Evolutionary conservation across 495 filamentous ascomycete species (phyloP).

Genomic region (Talaromyces nanjingensis): DNA sequence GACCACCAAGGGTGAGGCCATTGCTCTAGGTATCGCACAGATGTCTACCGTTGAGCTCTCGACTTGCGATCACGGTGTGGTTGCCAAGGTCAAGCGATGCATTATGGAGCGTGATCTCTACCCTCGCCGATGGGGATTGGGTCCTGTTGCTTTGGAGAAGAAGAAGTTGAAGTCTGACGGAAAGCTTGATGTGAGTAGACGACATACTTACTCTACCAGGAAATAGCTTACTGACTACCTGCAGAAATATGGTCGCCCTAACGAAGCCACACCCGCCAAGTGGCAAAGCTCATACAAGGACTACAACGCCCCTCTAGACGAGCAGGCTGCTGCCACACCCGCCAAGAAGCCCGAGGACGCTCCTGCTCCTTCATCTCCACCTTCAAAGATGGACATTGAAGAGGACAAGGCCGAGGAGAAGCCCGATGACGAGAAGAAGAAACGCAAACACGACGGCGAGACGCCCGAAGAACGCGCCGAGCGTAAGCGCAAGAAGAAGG

Average conservation of each 20-base stretch:
- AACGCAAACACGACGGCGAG: conserved; percentile 79
- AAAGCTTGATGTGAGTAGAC: conserved; percentile 71
- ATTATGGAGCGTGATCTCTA: conserved; percentile 99
- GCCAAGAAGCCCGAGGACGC: conserved; percentile 28
- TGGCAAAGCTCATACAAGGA: conserved; percentile 91
- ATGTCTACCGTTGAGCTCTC: conserved; percentile 92
- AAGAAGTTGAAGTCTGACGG: conserved; percentile 98
- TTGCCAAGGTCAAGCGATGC: conserved; percentile 94
- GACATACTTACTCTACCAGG: background rate
- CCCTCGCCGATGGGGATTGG: conserved; percentile 89
- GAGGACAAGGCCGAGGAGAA: conserved; percentile 36
- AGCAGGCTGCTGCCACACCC: conserved; percentile 32
- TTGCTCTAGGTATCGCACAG: conserved; percentile 88
- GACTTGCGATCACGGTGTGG: conserved; percentile 90
- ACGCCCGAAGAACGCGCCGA: conserved; percentile 69
- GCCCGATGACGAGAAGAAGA: conserved; percentile 49
- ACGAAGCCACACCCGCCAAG: conserved; percentile 83
- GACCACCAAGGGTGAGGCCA: conserved; percentile 97
- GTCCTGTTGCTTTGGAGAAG: conserved; percentile 86
- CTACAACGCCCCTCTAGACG: conserved; percentile 52
- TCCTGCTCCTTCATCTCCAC: conserved; percentile 24
- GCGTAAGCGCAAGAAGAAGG: conserved; percentile 69
- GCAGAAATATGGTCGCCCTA: conserved; percentile 82
- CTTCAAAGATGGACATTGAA: conserved; percentile 29
- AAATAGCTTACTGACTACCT: conserved; percentile 6